Evolutionary conservation across 75 land plant species (phyloP), one percentile per base, ranked within the genome.

Genomic region (Cryptomeria japonica): DNA sequence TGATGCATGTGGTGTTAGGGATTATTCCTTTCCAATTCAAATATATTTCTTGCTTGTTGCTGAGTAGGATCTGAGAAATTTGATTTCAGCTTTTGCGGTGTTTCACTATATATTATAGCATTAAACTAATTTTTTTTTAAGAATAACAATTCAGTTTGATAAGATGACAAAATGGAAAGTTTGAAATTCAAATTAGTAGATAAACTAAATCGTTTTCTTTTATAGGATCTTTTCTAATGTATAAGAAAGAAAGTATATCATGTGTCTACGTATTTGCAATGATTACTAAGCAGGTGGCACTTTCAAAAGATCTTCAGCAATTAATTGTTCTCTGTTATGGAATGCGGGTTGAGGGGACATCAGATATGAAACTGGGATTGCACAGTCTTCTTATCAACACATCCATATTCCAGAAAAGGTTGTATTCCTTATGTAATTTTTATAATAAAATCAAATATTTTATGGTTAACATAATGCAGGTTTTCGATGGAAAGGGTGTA

Each of bases 361-460:
- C 55, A 49, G 83, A 90, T 64, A 19, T 61, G 76, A 84, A 85
- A 78, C 83, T 84, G 85, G 96, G 96, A 78, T 90, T 96, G 84
- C 93, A 94, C 86, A 90, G 90, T 73, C 84, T 98, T 77, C 89
- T 91, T 68, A 93, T 98, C 3, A 87, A 96, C 86, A 96, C 96
- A 28, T 93, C 97, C 16, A 89, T 96, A 36, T 94, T 98, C 85
- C 91, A 88, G 64, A 90, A 92, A 79, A 96, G 99, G 99, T 98
- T 85, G 86, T 36, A 31, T 84, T 82, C 37, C 4, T 82, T 39
- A 1, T 28, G 28, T 31, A 42, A 82, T 38, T 7, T 31, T 82
- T 82, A 82, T 7, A 41, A 6, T 25, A 13, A 73, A 0, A 72
- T 3, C 11, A 73, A 73, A 31, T 32, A 31, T 73, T 73, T 42